Percentiles rank a stretch among this genome's conserved stretches.
Conservation (phyloP, 768 basidiomycete species). For the Tricholoma furcatifolium region DNA sequence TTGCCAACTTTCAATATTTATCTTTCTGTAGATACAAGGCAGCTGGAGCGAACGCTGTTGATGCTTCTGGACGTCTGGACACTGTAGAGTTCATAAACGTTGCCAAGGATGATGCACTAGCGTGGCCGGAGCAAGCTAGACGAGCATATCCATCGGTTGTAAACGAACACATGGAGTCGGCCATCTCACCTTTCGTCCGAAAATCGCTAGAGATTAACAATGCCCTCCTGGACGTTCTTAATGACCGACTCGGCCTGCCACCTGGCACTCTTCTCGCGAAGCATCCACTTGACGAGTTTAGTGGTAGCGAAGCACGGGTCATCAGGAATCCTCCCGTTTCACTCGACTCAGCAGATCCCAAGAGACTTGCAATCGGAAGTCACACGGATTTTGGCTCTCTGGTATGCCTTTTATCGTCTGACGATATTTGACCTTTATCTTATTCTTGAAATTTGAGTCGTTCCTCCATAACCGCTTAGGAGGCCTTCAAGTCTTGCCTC, state of each 20-base stretch:
- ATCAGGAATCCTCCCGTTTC: constrained; percentile 47
- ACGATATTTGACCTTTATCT: constrained; percentile 29
- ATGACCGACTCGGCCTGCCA: constrained; percentile 53
- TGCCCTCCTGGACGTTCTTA: constrained; percentile 54
- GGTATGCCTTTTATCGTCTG: constrained; percentile 29
- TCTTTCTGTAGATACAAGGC: constrained; percentile 51
- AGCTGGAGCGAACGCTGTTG: constrained; percentile 58
- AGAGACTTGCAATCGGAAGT: constrained; percentile 40
- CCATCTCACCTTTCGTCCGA: constrained; percentile 53
- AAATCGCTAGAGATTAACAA: constrained; percentile 58
- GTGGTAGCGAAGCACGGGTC: constrained; percentile 57
- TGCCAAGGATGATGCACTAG: constrained; percentile 65
- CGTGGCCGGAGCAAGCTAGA: constrained; percentile 51
- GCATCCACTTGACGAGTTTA: constrained; percentile 46
- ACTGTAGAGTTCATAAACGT: constrained; percentile 65
- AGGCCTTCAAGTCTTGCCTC: constrained; percentile 66
- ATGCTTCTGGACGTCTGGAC: constrained; percentile 56
- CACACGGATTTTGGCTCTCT: constrained; percentile 77
- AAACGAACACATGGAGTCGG: constrained; percentile 43
- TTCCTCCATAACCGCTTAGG: constrained; percentile 71
- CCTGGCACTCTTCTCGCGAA: constrained; percentile 40
- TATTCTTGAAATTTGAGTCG: constrained; percentile 41
- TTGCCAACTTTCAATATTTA: background rate
- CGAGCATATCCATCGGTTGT: constrained; percentile 55
- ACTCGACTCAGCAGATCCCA: constrained; percentile 33